Percentiles rank a stretch among this genome's conserved stretches.
phyloP scores from a whole-genome alignment of 495 filamentous ascomycete genomes.

The Aspergillus biplanus region DNA sequence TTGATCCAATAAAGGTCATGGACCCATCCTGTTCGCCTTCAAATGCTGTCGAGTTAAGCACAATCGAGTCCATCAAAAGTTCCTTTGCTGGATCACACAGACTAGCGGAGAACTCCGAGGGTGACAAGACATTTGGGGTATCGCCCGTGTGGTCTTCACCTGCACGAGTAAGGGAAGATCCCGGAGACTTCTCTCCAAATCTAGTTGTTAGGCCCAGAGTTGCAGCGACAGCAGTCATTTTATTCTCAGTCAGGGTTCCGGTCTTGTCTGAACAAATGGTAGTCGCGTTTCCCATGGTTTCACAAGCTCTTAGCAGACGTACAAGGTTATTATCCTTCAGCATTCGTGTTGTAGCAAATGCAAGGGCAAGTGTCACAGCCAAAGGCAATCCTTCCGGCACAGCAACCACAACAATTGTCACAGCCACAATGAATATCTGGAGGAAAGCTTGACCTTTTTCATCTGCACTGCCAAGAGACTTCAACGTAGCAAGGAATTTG shows the following conservation, averaged over 20 bases:
- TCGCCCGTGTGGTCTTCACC: conserved; percentile 16
- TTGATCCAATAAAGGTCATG: conserved; percentile 78
- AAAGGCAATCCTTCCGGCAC: conserved; percentile 93
- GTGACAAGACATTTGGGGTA: conserved; percentile 45
- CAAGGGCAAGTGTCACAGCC: conserved; percentile 89
- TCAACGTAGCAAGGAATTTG: conserved; percentile 76
- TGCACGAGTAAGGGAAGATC: conserved; percentile 7
- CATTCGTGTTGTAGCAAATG: conserved; percentile 95
- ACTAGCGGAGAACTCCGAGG: conserved; percentile 60
- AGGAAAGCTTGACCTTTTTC: conserved; percentile 87
- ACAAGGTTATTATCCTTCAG: conserved; percentile 94
- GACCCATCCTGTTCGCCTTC: conserved; percentile 74
- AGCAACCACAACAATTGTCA: conserved; percentile 94
- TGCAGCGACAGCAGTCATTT: conserved; percentile 85
- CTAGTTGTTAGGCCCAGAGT: conserved; percentile 69
- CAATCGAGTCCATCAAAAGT: conserved; percentile 73
- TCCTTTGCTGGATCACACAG: conserved; percentile 63
- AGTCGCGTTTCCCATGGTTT: conserved; percentile 98
- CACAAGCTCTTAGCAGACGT: conserved; percentile 86
- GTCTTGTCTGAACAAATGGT: conserved; percentile 98
- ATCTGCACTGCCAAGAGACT: conserved; percentile 56
- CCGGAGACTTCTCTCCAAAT: conserved; percentile 63
- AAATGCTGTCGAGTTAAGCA: conserved; percentile 87
- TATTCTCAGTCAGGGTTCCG: conserved; percentile 91
- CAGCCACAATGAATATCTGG: conserved; percentile 90